Percentiles rank a stretch among this genome's conserved stretches.
Evolutionary conservation across 179 eudicot genomes (phyloP).

Genomic region (Patellifolia procumbens): DNA sequence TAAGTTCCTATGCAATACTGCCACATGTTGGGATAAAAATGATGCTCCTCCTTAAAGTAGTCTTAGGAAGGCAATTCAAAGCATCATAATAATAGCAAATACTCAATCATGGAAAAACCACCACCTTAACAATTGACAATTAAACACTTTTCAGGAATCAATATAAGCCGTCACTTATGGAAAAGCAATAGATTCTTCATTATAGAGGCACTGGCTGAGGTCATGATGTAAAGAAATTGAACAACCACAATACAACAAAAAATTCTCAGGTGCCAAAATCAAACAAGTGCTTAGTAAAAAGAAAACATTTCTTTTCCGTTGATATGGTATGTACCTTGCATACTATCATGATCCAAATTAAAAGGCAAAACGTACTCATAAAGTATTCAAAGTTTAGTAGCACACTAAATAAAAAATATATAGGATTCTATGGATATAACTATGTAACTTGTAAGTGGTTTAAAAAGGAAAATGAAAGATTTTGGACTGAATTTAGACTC

Average conservation of each 20-base stretch:
- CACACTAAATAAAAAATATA: too few species aligned
- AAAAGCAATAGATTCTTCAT: not conserved
- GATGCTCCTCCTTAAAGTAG: not conserved
- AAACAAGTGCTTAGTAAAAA: not conserved
- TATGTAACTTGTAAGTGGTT: too few species aligned
- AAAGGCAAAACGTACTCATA: not conserved
- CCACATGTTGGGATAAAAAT: not conserved
- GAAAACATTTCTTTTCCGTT: too few species aligned
- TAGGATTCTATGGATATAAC: too few species aligned
- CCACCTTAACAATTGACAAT: not conserved
- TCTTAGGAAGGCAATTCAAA: slow-evolving; percentile 7
- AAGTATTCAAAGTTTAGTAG: not conserved
- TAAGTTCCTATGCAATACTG: not conserved
- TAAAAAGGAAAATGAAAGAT: too few species aligned
- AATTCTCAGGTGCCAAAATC: not conserved
- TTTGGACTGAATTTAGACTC: too few species aligned
- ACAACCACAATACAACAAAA: not conserved
- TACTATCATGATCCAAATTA: not conserved
- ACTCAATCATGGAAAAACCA: slow-evolving; percentile 1
- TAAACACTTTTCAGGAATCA: slow-evolving; percentile 17
- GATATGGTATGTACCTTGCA: not conserved
- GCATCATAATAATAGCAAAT: not conserved
- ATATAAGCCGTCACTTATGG: not conserved
- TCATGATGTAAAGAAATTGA: not conserved
- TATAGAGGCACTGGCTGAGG: not conserved